Conservation (phyloP, 495 filamentous ascomycete species). For the Penicillium antarcticum region DNA sequence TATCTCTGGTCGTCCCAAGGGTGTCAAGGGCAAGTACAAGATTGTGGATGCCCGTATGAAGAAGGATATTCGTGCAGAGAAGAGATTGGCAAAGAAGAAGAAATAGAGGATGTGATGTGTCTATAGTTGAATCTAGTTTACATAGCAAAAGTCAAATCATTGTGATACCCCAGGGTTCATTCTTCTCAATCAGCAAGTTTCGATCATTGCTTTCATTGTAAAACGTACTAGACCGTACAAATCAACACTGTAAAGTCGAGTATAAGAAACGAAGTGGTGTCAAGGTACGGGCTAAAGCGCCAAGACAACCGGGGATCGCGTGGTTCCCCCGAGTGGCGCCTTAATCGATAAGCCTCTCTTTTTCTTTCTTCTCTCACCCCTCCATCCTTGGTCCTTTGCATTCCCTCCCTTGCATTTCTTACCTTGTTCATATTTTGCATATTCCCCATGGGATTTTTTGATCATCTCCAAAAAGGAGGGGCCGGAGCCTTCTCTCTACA, state of each 20-base stretch:
- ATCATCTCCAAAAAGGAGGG: slow-evolving; percentile 54
- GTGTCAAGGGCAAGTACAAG: slow-evolving; percentile 97
- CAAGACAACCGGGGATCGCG: slow-evolving; percentile 4
- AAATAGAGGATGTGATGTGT: slow-evolving; percentile 17
- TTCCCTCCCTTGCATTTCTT: slow-evolving; percentile 16
- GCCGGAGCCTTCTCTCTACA: slow-evolving; percentile 47
- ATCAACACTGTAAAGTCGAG: too few species aligned
- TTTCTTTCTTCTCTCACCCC: slow-evolving; percentile 11
- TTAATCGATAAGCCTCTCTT: slow-evolving; percentile 24
- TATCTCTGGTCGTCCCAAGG: slow-evolving; percentile 70
- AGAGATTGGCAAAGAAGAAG: slow-evolving; percentile 71
- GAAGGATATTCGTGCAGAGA: slow-evolving; percentile 93
- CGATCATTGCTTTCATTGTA: too few species aligned
- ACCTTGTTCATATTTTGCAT: slow-evolving; percentile 18
- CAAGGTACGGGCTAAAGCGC: background rate
- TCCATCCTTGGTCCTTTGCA: slow-evolving; percentile 7
- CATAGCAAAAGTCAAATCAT: slow-evolving; percentile 15
- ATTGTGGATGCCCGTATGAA: slow-evolving; percentile 97
- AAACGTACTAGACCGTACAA: too few species aligned
- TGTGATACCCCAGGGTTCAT: slow-evolving; percentile 13
- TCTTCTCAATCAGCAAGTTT: background rate
- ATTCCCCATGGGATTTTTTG: slow-evolving; percentile 52
- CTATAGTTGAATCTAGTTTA: slow-evolving; percentile 14
- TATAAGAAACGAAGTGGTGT: background rate
- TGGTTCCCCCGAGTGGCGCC: slow-evolving; percentile 27